Evolutionary conservation across 148 eudicot genomes (phyloP).

Genomic region (Salicornia ramosissima): DNA sequence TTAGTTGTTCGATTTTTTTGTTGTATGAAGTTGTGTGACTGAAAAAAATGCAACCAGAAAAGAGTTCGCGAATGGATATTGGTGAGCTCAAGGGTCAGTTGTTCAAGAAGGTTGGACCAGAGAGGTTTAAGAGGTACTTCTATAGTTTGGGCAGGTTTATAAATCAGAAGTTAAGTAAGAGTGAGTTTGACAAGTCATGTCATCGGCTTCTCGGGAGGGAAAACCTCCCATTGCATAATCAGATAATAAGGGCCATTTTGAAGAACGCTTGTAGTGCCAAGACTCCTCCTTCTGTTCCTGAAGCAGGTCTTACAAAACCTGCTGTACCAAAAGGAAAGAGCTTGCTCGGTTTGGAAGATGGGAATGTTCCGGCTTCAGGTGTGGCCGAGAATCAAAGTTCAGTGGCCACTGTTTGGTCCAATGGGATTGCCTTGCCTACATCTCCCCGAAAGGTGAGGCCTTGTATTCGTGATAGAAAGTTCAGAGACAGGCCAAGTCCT

Average conservation of each 20-base stretch:
- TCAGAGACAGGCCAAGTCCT: conserved; percentile 50
- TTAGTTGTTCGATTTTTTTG: conserved; percentile 15
- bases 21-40: conserved; percentile 33
- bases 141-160: conserved; percentile 40
- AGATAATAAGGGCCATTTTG: conserved; percentile 47
- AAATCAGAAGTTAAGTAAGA: conserved; percentile 45
- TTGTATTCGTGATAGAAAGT: conserved; percentile 38
- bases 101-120: conserved; percentile 48
- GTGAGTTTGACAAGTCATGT: conserved; percentile 49
- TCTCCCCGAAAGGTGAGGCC: conserved; percentile 52
- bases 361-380: conserved; percentile 25
- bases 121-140: conserved; percentile 50
- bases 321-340: conserved; percentile 24
- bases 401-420: conserved; percentile 35
- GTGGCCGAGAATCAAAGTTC: conserved; percentile 32
- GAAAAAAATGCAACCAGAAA: conserved; percentile 40
- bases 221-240: conserved; percentile 52
- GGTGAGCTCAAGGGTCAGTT: conserved; percentile 47
- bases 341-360: conserved; percentile 31
- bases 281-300: conserved; percentile 34
- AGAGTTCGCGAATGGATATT: conserved; percentile 40
- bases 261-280: conserved; percentile 46
- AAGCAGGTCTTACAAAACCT: conserved; percentile 35
- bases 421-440: conserved; percentile 40
- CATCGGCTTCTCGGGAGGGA: conserved; percentile 51